These are phyloP conservation scores for Mycogone perniciosa DNA, from an alignment of 2,329 filamentous ascomycete genomes.

Conservation along the genomic window DNA sequence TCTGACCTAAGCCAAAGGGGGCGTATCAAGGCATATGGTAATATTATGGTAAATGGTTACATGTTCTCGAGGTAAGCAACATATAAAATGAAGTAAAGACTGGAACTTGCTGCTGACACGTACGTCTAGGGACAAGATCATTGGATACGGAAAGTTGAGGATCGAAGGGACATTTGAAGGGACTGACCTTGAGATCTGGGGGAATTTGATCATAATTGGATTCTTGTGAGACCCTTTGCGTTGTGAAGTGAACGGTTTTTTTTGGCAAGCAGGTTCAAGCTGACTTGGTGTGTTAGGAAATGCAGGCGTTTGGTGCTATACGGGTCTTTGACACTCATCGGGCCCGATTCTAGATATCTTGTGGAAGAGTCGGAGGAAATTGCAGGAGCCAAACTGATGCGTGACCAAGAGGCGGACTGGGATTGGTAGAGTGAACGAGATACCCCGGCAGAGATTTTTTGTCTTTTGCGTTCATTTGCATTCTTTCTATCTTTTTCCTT, in stretches of 20 bases:
- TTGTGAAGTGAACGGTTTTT: background rate
- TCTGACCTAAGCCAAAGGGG: constrained; percentile 25
- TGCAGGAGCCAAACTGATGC: constrained; percentile 36
- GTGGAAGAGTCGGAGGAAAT: constrained; percentile 38
- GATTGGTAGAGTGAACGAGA: constrained; percentile 22
- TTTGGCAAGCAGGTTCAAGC: background rate
- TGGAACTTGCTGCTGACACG: background rate
- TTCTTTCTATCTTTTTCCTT: background rate
- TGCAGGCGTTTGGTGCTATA: constrained; percentile 40
- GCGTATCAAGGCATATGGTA: constrained; percentile 41
- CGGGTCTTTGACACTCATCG: constrained; percentile 41
- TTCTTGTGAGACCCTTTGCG: constrained; percentile 31
- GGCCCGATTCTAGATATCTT: constrained; percentile 37
- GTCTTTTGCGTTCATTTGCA: background rate
- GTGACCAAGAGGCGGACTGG: constrained; percentile 37
- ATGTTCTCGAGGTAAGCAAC: constrained; percentile 31
- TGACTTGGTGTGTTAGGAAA: constrained; percentile 21
- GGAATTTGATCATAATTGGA: constrained; percentile 39
- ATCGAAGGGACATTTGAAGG: constrained; percentile 38
- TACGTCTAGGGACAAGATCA: constrained; percentile 35
- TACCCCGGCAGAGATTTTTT: background rate
- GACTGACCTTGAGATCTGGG: constrained; percentile 41
- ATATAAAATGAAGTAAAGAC: background rate
- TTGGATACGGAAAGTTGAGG: constrained; percentile 41
- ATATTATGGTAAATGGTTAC: constrained; percentile 36